Base-by-base conservation (phyloP, 345 rosid species). In the Eucalyptus regnans region DNA sequence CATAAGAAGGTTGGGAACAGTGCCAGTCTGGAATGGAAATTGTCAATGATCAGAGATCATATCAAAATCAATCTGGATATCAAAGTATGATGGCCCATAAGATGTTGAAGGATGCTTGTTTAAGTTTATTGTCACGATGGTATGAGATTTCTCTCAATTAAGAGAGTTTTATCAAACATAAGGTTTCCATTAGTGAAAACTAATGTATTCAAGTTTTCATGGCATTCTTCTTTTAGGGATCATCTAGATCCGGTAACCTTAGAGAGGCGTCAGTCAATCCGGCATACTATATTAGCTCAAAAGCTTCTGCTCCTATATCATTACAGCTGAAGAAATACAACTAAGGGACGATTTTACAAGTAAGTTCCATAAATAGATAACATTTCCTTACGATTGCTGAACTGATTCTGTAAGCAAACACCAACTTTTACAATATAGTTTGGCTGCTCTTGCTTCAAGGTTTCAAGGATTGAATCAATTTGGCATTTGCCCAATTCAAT, bases 21-120 rank as follows among this genome's bases (percentile, higher is more conserved):
- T 91, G n/a, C 87, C 90, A 1, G 97, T 94, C 46, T 91, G 91
- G 50, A 94, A 93, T 90, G 97, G 96, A 90, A 92, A 76, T 86
- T 95, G 97, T 84, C 92, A 89, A 85, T 95, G 96, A 96, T 89
- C 92, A 50, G 95, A 95, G 90, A 88, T 90, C 41, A 89, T 95
- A 71, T 89, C 94, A 1, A 94, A 94, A 89, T 92, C 97, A 48
- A 54, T 95, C 86, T 89, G 89, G 93, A 86, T 92, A 79, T 87
- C 93, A 4, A 89, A 50, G 50, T 90, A 87, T 51, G 94, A 91
- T 86, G 88, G 89, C 87, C 88, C 94, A n/a, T 88, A 92, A 86
- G 92, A 81, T 76, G 87, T 37, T 31, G 92, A 91, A 88, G 94
- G 92, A 51, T 90, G 89, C 90, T 85, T 85, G 79, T 51, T 94